These are phyloP conservation scores for Didymella pinodella DNA, from an alignment of 2,329 filamentous ascomycete species.

Conservation along the genomic window DNA sequence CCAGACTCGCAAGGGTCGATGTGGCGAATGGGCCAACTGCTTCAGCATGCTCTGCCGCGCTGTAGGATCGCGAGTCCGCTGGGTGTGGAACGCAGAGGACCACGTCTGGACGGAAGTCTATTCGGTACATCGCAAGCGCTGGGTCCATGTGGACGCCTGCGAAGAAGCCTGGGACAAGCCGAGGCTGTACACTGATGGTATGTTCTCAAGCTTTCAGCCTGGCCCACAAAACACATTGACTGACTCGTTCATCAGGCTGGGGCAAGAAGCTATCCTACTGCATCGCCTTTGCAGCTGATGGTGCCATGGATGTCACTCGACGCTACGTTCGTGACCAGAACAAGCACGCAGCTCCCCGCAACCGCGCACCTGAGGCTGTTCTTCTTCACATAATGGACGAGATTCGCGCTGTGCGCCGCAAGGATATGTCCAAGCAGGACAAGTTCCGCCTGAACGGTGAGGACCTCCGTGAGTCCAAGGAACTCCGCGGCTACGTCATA, in stretches of 20 bases:
- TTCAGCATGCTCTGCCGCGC: conserved; percentile 98
- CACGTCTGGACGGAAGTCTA: conserved; percentile 98
- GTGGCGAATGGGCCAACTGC: conserved; percentile 97
- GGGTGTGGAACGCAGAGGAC: conserved; percentile 98
- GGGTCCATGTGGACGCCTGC: conserved; percentile 96
- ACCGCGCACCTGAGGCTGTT: conserved; percentile 84
- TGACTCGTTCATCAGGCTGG: conserved; percentile 68
- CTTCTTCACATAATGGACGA: conserved; percentile 91
- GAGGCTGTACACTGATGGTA: conserved; percentile 85
- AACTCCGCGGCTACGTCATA: conserved; percentile 77
- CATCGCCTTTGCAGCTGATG: conserved; percentile 94
- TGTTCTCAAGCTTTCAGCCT: conserved; percentile 34
- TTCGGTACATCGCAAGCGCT: conserved; percentile 89
- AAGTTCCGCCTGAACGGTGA: conserved; percentile 83
- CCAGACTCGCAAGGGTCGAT: conserved; percentile 83
- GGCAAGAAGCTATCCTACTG: conserved; percentile 96
- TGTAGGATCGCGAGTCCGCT: conserved; percentile 87
- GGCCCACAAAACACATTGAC: conserved; percentile 1
- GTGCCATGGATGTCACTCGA: conserved; percentile 71
- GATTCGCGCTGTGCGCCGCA: conserved; percentile 82
- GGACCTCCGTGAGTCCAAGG: conserved; percentile 76
- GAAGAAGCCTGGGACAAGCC: conserved; percentile 97
- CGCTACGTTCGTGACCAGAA: conserved; percentile 73
- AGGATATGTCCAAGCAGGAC: conserved; percentile 85
- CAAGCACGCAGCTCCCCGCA: conserved; percentile 76